A percentile compares a stretch with the other conserved stretches of the same genome.
Conservation (phyloP, 441 rosid species). For the Adansonia gregorii region DNA sequence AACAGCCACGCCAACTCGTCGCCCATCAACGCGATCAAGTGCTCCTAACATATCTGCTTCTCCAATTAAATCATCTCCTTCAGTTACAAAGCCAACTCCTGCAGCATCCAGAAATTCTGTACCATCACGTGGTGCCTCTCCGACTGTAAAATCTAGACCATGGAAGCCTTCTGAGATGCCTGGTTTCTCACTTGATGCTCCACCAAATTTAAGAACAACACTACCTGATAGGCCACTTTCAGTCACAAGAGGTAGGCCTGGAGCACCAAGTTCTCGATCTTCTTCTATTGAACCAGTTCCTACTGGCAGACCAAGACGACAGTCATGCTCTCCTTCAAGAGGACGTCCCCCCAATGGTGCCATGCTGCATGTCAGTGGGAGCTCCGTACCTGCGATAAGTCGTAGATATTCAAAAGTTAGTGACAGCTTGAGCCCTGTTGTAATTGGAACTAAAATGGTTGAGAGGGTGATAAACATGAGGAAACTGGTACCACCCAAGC, state of each 20-base stretch:
- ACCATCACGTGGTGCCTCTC: conserved; percentile 73
- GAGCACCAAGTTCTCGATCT: conserved; percentile 85
- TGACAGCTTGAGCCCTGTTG: conserved; percentile 80
- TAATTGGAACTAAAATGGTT: conserved; percentile 92
- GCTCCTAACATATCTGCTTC: conserved; percentile 55
- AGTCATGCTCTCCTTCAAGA: conserved; percentile 95
- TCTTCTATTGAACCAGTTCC: conserved; percentile 80
- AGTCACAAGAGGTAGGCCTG: conserved; percentile 93
- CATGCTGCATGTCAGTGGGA: conserved; percentile 63
- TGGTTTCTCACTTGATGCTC: conserved; percentile 91
- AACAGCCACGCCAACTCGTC: conserved; percentile 84
- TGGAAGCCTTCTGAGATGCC: conserved; percentile 99
- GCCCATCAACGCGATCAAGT: conserved; percentile 60
- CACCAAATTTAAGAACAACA: conserved; percentile 91
- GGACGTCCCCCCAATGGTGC: conserved; percentile 68
- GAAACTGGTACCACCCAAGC: conserved; percentile 82
- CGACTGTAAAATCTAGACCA: conserved; percentile 74
- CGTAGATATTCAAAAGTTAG: conserved; percentile 63
- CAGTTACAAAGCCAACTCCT: conserved; percentile 50
- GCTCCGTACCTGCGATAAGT: conserved; percentile 86
- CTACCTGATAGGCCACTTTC: conserved; percentile 87
- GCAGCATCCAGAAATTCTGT: conserved; percentile 57
- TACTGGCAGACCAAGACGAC: conserved; percentile 74
- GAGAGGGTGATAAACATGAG: conserved; percentile 96
- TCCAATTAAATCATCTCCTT: conserved; percentile 56